These are phyloP conservation scores for Calonectria henricotiae DNA, from an alignment of 2,329 filamentous ascomycete species.

Conservation along the genomic window DNA sequence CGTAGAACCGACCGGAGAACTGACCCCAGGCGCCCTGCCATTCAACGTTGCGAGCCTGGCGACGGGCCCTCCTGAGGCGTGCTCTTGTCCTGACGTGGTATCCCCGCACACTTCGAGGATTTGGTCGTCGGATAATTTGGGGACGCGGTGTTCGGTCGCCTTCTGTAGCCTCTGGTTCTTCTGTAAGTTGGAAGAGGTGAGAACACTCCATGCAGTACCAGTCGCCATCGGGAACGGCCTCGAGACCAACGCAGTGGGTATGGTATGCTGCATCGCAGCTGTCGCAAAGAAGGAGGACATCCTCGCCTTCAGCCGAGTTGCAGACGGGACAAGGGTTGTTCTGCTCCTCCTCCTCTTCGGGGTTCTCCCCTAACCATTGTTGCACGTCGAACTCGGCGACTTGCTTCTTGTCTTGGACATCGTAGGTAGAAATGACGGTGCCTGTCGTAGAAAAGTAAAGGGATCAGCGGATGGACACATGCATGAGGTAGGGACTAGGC, in stretches of 20 bases:
- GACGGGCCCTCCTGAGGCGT: constrained; percentile 70
- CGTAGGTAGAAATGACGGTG: constrained; percentile 71
- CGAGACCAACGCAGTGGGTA: constrained; percentile 90
- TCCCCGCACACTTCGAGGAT: constrained; percentile 56
- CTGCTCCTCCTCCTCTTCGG: constrained; percentile 80
- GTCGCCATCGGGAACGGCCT: constrained; percentile 80
- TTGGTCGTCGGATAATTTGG: constrained; percentile 54
- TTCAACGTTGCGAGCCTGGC: constrained; percentile 81
- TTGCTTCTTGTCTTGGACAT: constrained; percentile 88
- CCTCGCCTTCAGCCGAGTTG: constrained; percentile 84
- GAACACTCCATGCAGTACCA: constrained; percentile 95
- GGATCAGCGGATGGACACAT: constrained; percentile 45
- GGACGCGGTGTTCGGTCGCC: constrained; percentile 56
- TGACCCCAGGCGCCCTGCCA: constrained; percentile 91
- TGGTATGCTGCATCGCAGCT: constrained; percentile 92
- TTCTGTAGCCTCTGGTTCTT: constrained; percentile 56
- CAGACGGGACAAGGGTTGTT: constrained; percentile 88
- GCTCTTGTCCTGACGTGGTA: constrained; percentile 70
- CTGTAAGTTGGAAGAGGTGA: constrained; percentile 63
- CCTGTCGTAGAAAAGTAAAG: constrained; percentile 60
- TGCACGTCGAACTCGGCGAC: constrained; percentile 90
- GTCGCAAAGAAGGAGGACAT: constrained; percentile 91
- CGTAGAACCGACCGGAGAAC: constrained; percentile 75
- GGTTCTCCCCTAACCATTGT: constrained; percentile 79
- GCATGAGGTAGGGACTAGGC: constrained; percentile 40